Evolutionary conservation across 2,329 filamentous ascomycete genomes (phyloP).

Genomic region (Lachnum nothofagi): DNA sequence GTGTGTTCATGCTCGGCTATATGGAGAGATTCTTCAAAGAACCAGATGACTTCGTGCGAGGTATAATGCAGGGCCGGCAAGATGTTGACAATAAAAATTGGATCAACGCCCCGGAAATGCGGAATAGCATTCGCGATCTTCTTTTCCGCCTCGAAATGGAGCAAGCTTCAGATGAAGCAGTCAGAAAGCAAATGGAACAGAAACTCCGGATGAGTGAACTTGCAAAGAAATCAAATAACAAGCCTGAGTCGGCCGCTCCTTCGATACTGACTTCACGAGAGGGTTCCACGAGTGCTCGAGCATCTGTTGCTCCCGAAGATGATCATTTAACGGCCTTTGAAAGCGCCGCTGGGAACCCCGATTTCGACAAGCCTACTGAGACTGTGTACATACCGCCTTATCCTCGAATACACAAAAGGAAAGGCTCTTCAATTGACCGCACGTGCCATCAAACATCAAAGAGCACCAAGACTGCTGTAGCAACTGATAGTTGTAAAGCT

Average conservation of each 20-base stretch:
- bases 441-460: not conserved
- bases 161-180: constrained; percentile 37
- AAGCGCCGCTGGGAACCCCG: not conserved
- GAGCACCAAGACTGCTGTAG: not conserved
- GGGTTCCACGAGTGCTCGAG: constrained; percentile 3
- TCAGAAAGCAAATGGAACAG: constrained; percentile 2
- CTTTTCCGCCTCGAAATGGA: constrained; percentile 58
- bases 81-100: constrained; percentile 45
- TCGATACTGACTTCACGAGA: not conserved
- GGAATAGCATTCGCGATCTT: constrained; percentile 59
- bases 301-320: not conserved
- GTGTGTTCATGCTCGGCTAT: constrained; percentile 80
- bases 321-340: not conserved
- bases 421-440: not conserved
- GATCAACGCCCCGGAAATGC: constrained; percentile 52
- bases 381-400: not conserved
- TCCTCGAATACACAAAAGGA: not conserved
- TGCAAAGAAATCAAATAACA: not conserved
- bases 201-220: constrained; percentile 1
- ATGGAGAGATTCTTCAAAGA: constrained; percentile 73
- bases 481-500: constrained; percentile 1
- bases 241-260: not conserved
- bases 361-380: no score
- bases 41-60: constrained; percentile 64
- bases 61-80: constrained; percentile 57